Evolutionary conservation across 768 basidiomycete genomes (phyloP), one percentile per base, ranked within the genome.

Genomic region (Hypholoma sublateritium): DNA sequence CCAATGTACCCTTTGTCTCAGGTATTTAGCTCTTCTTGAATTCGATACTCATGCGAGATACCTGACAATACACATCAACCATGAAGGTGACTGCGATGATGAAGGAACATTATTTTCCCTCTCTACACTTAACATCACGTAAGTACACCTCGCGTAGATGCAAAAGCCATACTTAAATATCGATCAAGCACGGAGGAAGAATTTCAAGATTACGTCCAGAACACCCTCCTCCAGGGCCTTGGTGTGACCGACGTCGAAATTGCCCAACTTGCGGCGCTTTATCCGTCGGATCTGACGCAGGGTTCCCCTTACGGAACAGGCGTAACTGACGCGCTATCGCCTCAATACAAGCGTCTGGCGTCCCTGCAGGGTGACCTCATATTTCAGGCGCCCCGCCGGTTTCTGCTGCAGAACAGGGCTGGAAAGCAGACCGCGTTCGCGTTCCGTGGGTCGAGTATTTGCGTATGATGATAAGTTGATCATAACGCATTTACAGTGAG

Each of bases 291-390:
- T 50, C 59, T 73, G 1, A 66, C 70, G 0, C 63, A 75, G 47
- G 84, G 84, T 8, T 85, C 82, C 1, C 84, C 84, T 0, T 86
- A 77, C 57, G 72, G 73, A 53, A 85, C 84, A 0, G 74, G 77
- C 0, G n/a, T 63, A 37, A 60, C 72, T 13, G 80, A 84, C 54
- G 72, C 73, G 0, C 59, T 79, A 3, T 73, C 77, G 2, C 74
- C 79, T 0, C 69, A 72, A 41, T 80, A 67, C 68, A 83, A 83
- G 59, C 71, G 80, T 1, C 57, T 82, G 8, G 77, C 81, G 2
- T 69, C 81, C 0, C 67, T 82, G 51, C 69, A 72, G 42, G 82
- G 81, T 0, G 81, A 84, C 55, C 59, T 67, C 21, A 65, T 74
- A 3, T 80, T 83, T 66, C 76, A 81, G 56, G 77, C 71, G 0